Conservation (phyloP, 345 rosid genomes). For the Eucalyptus victrix region DNA sequence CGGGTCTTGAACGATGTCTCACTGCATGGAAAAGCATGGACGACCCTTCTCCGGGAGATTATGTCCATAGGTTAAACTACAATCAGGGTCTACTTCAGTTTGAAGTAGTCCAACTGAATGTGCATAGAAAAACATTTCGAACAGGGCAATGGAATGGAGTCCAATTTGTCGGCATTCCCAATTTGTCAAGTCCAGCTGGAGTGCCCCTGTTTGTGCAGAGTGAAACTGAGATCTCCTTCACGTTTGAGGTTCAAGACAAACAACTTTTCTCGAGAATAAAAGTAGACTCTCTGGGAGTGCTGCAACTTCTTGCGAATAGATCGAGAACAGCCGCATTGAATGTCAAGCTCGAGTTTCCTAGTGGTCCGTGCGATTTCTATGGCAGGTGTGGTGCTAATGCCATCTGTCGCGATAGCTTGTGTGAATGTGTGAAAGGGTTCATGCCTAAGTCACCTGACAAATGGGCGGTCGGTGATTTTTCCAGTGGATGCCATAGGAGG, state of each 20-base stretch:
- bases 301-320: neutral
- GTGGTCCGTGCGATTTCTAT: too few species aligned
- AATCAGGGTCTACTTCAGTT: neutral
- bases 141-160: conserved; percentile 30
- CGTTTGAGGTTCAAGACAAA: neutral
- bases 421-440: conserved; percentile 24
- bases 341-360: too few species aligned
- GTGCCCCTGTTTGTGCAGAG: neutral
- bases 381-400: too few species aligned
- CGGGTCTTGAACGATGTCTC: neutral
- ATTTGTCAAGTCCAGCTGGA: neutral
- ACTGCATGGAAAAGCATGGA: conserved; percentile 11
- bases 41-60: conserved; percentile 17
- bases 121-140: neutral
- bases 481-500: neutral
- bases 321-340: too few species aligned
- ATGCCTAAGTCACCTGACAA: conserved; percentile 3
- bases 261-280: neutral
- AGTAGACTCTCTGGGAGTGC: neutral
- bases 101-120: neutral
- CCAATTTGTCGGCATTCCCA: conserved; percentile 6
- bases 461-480: conserved; percentile 5
- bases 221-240: conserved; percentile 4
- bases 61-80: neutral
- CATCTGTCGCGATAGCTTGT: neutral